Evolutionary conservation across 768 basidiomycete genomes (phyloP).

Genomic region (Russula griseocarnosa): DNA sequence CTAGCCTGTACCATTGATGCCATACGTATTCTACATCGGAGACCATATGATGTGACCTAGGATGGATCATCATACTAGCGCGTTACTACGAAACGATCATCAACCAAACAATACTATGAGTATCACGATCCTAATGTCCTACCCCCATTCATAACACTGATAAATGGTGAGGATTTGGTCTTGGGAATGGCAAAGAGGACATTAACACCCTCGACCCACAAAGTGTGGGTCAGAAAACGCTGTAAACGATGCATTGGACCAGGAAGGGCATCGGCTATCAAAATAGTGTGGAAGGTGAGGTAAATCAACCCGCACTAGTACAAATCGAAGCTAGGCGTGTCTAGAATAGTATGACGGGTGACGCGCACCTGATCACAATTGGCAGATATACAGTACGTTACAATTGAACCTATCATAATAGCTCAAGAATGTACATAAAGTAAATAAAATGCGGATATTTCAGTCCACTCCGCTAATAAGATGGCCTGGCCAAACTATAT

Average conservation of each 20-base stretch:
- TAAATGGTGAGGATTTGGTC: not conserved
- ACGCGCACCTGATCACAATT: not conserved
- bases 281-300: not conserved
- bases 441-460: not conserved
- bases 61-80: not conserved
- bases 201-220: constrained; percentile 17
- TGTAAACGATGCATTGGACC: constrained; percentile 11
- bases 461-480: not conserved
- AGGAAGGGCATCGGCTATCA: not conserved
- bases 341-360: not conserved
- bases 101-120: not conserved
- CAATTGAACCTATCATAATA: constrained; percentile 21
- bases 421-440: not conserved
- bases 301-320: constrained; percentile 9
- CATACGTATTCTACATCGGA: not conserved
- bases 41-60: constrained; percentile 7
- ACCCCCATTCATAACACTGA: constrained; percentile 23
- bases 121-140: not conserved
- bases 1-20: not conserved
- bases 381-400: constrained; percentile 5
- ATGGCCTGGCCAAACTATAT: constrained; percentile 18
- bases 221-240: constrained; percentile 9
- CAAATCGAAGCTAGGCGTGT: constrained; percentile 17
- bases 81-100: not conserved
- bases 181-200: too few relatives aligned